phyloP scores from a whole-genome alignment of 768 basidiomycete genomes.

The Nevesoporus exiguus region DNA sequence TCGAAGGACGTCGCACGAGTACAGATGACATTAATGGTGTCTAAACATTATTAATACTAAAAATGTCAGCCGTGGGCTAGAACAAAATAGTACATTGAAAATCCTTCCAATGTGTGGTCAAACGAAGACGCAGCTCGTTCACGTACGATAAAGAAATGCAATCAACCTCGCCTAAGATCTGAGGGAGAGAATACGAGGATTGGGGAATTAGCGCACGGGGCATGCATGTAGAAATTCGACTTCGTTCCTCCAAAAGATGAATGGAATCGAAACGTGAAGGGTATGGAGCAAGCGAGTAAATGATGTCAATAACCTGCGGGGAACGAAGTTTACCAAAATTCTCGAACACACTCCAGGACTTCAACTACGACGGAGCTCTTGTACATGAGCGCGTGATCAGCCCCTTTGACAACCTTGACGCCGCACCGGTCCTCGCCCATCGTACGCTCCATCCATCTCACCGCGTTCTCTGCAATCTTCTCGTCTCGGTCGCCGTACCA shows the following conservation, averaged over 20 bases:
- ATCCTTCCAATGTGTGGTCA: conserved; percentile 22
- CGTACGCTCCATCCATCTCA: conserved; percentile 87
- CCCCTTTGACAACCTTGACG: conserved; percentile 81
- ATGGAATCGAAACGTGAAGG: conserved; percentile 8
- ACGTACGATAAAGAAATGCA: conserved; percentile 20
- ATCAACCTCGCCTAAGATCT: conserved; percentile 9
- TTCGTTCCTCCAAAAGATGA: conserved; percentile 17
- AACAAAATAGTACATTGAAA: conserved; percentile 30
- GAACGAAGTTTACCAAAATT: conserved; percentile 44
- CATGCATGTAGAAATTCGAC: neutral
- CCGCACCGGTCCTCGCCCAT: conserved; percentile 74
- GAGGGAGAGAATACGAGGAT: conserved; percentile 6
- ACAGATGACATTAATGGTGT: conserved; percentile 30
- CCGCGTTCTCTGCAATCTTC: conserved; percentile 86
- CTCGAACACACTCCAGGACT: conserved; percentile 67
- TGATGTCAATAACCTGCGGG: conserved; percentile 1
- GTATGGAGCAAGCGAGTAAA: conserved; percentile 18
- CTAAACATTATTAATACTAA: conserved; percentile 33
- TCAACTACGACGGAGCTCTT: conserved; percentile 84
- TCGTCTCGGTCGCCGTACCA: conserved; percentile 96
- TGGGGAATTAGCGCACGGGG: conserved; percentile 7
- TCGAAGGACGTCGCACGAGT: conserved; percentile 9
- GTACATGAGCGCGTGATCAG: conserved; percentile 94
- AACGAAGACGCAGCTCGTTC: conserved; percentile 17
- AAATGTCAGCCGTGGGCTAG: conserved; percentile 25